Conservation (phyloP, 306 rosid genomes). For the Vigna reflexopilosa region DNA sequence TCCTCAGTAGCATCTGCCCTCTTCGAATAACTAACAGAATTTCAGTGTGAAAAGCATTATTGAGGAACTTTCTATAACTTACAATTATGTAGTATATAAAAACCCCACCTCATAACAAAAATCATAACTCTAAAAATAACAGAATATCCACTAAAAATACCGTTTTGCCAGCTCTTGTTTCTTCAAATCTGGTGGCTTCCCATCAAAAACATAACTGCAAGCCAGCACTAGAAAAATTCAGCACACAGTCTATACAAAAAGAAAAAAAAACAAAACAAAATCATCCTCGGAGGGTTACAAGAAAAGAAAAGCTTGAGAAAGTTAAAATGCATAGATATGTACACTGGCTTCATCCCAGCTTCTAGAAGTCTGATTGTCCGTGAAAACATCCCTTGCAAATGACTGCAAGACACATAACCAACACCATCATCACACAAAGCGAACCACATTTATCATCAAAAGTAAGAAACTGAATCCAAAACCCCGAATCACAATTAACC, state of each 20-base stretch:
- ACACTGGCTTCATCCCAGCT: slow-evolving; percentile 96
- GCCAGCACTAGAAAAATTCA: slow-evolving; percentile 22
- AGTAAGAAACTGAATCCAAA: slow-evolving; percentile 23
- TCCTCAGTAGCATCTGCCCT: slow-evolving; percentile 84
- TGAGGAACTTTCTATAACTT: slow-evolving; percentile 1
- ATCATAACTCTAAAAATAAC: slow-evolving; percentile 6
- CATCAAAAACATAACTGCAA: slow-evolving; percentile 91
- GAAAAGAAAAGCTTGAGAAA: slow-evolving; percentile 2
- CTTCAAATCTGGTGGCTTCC: slow-evolving; percentile 92
- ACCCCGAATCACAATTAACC: not conserved
- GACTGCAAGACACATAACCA: slow-evolving; percentile 62
- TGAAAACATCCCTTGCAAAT: slow-evolving; percentile 95
- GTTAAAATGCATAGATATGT: slow-evolving; percentile 15
- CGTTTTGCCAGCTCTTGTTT: slow-evolving; percentile 95
- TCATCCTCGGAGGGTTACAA: not conserved
- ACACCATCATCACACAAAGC: slow-evolving; percentile 14
- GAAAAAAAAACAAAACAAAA: not conserved
- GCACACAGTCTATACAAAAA: not conserved
- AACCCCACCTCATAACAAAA: not conserved
- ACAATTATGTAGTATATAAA: not conserved
- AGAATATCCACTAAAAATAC: slow-evolving; percentile 48
- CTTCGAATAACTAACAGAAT: slow-evolving; percentile 63
- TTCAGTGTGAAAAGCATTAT: slow-evolving; percentile 31
- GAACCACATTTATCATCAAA: slow-evolving; percentile 13
- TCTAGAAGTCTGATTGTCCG: slow-evolving; percentile 95